Evolutionary conservation across 768 basidiomycete genomes (phyloP).

Genomic region (Leccinum ochraceum): DNA sequence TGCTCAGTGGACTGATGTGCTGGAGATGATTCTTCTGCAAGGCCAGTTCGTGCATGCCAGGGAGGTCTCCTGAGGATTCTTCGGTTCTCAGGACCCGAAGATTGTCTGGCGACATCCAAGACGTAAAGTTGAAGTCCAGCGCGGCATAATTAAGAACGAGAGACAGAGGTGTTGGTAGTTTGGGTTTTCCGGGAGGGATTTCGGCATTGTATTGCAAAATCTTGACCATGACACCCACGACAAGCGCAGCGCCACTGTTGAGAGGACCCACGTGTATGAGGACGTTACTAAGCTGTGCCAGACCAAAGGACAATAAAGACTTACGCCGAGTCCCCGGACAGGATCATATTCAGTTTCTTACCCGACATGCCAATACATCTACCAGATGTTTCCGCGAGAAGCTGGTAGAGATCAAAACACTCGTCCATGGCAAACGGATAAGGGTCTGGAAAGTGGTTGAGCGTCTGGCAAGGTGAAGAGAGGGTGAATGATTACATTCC

Average conservation of each 20-base stretch:
- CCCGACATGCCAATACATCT: constrained; percentile 86
- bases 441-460: constrained; percentile 60
- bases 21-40: constrained; percentile 87
- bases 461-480: constrained; percentile 3
- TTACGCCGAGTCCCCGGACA: constrained; percentile 97
- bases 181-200: constrained; percentile 32
- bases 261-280: constrained; percentile 16
- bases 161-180: constrained; percentile 73
- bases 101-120: constrained; percentile 90
- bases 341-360: constrained; percentile 70
- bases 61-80: constrained; percentile 80
- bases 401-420: constrained; percentile 85
- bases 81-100: constrained; percentile 84
- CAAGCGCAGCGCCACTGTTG: constrained; percentile 83
- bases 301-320: constrained; percentile 33
- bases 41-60: constrained; percentile 66
- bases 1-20: constrained; percentile 87
- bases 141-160: constrained; percentile 90
- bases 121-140: constrained; percentile 97
- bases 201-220: constrained; percentile 65
- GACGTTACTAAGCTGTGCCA: constrained; percentile 3
- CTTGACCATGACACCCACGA: constrained; percentile 81
- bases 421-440: constrained; percentile 98
- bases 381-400: constrained; percentile 80
- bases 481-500: constrained; percentile 63